phyloP scores from a whole-genome alignment of 2,329 filamentous ascomycete species.

The Rhynchosporium secalis region DNA sequence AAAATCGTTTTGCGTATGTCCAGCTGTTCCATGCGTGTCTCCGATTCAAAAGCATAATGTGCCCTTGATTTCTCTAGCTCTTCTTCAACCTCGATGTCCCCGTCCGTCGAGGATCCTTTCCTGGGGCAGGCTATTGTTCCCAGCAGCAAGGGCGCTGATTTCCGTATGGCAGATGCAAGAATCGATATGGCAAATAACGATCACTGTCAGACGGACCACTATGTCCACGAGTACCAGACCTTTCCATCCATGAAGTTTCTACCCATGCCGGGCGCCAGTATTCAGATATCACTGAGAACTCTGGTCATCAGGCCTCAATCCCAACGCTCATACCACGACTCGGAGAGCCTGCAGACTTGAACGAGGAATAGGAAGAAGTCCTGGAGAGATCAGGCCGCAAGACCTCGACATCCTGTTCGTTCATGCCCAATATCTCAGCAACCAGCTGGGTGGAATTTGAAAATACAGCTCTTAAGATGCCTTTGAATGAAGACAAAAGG shows the following conservation, averaged over 20 bases:
- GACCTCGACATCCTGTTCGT: constrained; percentile 9
- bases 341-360: background rate
- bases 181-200: background rate
- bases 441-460: background rate
- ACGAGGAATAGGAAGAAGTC: constrained; percentile 3
- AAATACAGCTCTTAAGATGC: constrained; percentile 4
- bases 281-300: background rate
- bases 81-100: too few relatives aligned
- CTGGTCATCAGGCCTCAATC: constrained; percentile 1
- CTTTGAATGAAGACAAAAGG: constrained; percentile 3
- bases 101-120: too few relatives aligned
- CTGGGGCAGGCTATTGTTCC: too few relatives aligned
- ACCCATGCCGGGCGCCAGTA: background rate
- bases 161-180: too few relatives aligned
- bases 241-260: too few relatives aligned
- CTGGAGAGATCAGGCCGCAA: background rate
- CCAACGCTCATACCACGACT: constrained; percentile 3
- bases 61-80: too few relatives aligned
- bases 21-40: too few relatives aligned
- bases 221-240: background rate
- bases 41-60: too few relatives aligned
- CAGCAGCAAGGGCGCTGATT: too few relatives aligned
- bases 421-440: constrained; percentile 9
- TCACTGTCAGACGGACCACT: too few relatives aligned
- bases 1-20: too few relatives aligned